These are phyloP conservation scores for Rhamnella rubrinervis DNA, from an alignment of 331 rosid species.

Conservation along the genomic window DNA sequence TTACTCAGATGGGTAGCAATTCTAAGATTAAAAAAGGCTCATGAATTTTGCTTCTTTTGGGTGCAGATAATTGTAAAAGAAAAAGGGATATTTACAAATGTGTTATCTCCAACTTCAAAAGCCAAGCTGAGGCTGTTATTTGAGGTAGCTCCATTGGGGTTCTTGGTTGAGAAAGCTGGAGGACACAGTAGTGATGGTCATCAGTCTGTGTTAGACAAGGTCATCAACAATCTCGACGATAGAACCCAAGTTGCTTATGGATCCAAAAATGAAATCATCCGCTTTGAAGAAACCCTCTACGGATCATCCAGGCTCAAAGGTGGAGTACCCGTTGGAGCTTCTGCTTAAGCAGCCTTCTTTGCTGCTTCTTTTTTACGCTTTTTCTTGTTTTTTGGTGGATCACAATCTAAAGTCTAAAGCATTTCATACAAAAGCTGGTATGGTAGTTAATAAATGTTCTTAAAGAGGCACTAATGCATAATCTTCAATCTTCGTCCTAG, in stretches of 20 bases:
- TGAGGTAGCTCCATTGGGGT: conserved; percentile 96
- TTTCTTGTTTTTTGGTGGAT: no score
- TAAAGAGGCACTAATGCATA: no score
- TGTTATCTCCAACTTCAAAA: conserved; percentile 79
- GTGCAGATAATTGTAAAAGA: conserved; percentile 87
- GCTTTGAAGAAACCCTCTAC: conserved; percentile 90
- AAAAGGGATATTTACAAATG: conserved; percentile 90
- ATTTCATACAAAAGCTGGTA: no score
- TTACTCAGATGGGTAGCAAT: no score
- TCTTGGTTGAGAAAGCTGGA: conserved; percentile 90
- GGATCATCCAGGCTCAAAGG: conserved; percentile 92
- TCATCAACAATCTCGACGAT: conserved; percentile 65
- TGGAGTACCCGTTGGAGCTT: conserved; percentile 86
- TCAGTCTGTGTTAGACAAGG: conserved; percentile 82
- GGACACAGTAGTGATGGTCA: conserved; percentile 90
- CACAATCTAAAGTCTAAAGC: no score
- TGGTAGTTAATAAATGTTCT: no score
- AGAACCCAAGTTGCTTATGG: conserved; percentile 98
- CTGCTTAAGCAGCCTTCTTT: conserved; percentile 39
- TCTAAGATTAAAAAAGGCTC: no score
- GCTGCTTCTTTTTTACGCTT: no score
- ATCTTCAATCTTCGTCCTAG: no score
- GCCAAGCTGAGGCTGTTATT: conserved; percentile 89
- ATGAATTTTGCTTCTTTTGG: neutral
- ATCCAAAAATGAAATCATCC: conserved; percentile 80